These are phyloP conservation scores for Suillus sp. DNA, from an alignment of 768 basidiomycete species.

Conservation along the genomic window DNA sequence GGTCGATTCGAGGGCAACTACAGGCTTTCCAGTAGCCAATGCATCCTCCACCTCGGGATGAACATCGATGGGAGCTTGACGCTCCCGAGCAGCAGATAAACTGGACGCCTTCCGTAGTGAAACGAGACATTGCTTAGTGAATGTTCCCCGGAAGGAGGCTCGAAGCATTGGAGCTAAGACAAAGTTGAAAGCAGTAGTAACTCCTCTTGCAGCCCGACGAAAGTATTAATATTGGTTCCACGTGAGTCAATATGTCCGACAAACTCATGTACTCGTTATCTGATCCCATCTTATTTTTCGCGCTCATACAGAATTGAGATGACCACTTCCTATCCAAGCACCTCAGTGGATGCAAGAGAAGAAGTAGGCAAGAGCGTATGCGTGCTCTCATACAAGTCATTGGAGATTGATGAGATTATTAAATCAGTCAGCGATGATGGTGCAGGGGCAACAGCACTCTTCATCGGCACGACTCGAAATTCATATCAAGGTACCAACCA, in stretches of 20 bases:
- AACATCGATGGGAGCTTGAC: conserved; percentile 53
- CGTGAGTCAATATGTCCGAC: neutral
- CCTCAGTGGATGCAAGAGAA: conserved; percentile 29
- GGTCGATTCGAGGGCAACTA: conserved; percentile 92
- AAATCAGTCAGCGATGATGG: conserved; percentile 59
- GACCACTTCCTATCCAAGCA: conserved; percentile 24
- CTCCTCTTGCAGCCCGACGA: neutral
- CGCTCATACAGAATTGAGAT: conserved; percentile 17
- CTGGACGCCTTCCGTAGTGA: conserved; percentile 1
- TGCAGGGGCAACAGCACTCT: conserved; percentile 74
- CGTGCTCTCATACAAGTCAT: conserved; percentile 56
- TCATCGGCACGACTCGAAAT: conserved; percentile 86
- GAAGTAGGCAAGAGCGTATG: conserved; percentile 36
- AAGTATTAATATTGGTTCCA: neutral
- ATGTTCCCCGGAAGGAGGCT: neutral
- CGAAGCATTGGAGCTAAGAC: neutral
- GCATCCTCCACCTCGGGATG: conserved; percentile 87
- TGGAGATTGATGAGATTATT: conserved; percentile 62
- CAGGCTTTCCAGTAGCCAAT: conserved; percentile 57
- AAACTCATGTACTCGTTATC: neutral
- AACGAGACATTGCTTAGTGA: neutral
- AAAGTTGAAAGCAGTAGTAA: neutral
- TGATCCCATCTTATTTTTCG: neutral
- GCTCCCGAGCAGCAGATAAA: conserved; percentile 2
- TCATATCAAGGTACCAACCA: conserved; percentile 68